Base-by-base conservation (phyloP, 768 basidiomycete species). In the Russula griseocarnosa region DNA sequence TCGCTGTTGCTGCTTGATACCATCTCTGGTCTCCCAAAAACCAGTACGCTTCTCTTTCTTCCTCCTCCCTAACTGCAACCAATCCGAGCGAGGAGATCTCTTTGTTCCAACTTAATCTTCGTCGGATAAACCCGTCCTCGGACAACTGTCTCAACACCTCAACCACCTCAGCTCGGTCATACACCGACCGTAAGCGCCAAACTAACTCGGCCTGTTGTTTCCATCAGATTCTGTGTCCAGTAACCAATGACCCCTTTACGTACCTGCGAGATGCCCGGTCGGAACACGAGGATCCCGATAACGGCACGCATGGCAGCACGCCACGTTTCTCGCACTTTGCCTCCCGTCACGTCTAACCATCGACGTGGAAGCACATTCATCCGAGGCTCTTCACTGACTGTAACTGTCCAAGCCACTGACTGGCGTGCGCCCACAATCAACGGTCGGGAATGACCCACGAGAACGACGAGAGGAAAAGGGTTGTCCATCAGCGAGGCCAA, bases 251-350 rank as follows among this genome's bases (percentile, higher is more conserved):
- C 38, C 20, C 8, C 11, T 36, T 72, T 38, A 42, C 82, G 67
- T 69, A 88, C 90, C 80, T 90, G 84, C 36, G 84, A 79, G 58
- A 91, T 82, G 3, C 90, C 90, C 26, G 91, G 90, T 65, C 85
- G 81, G 65, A 88, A 84, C 46, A 88, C 73, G 44, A 92, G 71
- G 28, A 84, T 73, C 9, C 88, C 83, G 58, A 86, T 79, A 50
- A 91, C 83, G 8, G 89, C 86, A 67, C 83, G 79, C 51, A 87
- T 70, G 9, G 85, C 90, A n/a, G 87, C 82, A 60, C 83, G 80
- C 91, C 91, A 93, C 42, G 82, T 79, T 61, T 86, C 84, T 11
- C 74, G 71, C 40, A 91, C 75, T 69, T 77, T 84, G 18, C 69
- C 69, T 3, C 91, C 91, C n/a, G 76, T 76, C 60, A 90, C 81